Evolutionary conservation across 148 eudicot genomes (phyloP).

Genomic region (Simmondsia chinensis): DNA sequence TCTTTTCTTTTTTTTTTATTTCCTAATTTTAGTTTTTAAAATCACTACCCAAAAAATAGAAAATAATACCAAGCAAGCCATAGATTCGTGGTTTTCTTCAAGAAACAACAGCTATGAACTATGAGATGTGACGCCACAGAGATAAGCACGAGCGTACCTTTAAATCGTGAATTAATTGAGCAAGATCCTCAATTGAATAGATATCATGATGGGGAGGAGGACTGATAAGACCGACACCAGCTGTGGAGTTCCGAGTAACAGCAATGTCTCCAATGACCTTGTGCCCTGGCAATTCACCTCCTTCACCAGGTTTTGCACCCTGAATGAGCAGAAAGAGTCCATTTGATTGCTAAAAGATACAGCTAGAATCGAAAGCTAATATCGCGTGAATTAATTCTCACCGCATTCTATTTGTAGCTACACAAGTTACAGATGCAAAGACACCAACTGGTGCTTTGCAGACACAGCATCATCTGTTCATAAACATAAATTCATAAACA

Average conservation of each 20-base stretch:
- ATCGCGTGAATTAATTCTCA: slow-evolving; percentile 40
- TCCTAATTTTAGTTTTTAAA: no score
- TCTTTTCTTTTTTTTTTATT: no score
- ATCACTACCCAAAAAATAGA: no score
- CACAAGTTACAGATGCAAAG: slow-evolving; percentile 67
- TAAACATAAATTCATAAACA: slow-evolving; percentile 72
- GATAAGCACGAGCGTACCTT: slow-evolving; percentile 42
- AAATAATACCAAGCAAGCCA: no score
- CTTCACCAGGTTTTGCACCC: slow-evolving; percentile 99
- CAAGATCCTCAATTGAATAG: slow-evolving; percentile 97
- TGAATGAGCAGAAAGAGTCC: slow-evolving; percentile 12
- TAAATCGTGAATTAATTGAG: slow-evolving; percentile 90
- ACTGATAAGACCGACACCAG: slow-evolving; percentile 97
- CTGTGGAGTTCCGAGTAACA: slow-evolving; percentile 86
- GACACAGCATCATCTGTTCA: slow-evolving; percentile 66
- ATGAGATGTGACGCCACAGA: no score
- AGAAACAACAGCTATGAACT: no score
- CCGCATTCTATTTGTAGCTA: slow-evolving; percentile 61
- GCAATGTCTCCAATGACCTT: slow-evolving; percentile 99
- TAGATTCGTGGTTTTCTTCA: no score
- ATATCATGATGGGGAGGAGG: slow-evolving; percentile 99
- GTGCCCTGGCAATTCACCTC: slow-evolving; percentile 99
- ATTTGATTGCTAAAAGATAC: slow-evolving; percentile 1
- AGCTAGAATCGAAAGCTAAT: slow-evolving; percentile 7
- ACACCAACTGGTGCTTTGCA: slow-evolving; percentile 51